Conservation (phyloP, 352 stramenopile species). For the Blastocystis sp. region DNA sequence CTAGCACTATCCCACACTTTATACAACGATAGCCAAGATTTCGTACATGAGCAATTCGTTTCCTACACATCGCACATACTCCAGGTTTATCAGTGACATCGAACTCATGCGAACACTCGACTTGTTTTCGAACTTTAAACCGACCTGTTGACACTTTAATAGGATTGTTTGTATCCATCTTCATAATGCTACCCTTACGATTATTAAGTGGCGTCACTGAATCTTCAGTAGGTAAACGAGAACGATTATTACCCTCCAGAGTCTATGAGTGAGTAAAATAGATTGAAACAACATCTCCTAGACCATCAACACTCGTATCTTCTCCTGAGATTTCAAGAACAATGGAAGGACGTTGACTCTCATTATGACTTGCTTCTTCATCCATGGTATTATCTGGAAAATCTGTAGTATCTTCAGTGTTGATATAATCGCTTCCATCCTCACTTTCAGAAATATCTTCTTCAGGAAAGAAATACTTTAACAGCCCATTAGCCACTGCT, state of each 20-base stretch:
- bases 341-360: not conserved
- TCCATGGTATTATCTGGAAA: too few relatives aligned
- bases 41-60: not conserved
- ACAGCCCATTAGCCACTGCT: not conserved
- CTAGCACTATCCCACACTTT: constrained; percentile 11
- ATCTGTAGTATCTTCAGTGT: not conserved
- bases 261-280: too few relatives aligned
- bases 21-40: constrained; percentile 37
- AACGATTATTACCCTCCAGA: not conserved
- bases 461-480: constrained; percentile 58
- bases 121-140: not conserved
- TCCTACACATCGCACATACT: constrained; percentile 30
- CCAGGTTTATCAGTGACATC: not conserved
- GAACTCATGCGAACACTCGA: constrained; percentile 11
- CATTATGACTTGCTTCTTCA: too few relatives aligned
- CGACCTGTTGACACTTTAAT: not conserved
- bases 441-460: not conserved
- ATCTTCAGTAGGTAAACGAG: not conserved
- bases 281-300: not conserved
- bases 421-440: not conserved
- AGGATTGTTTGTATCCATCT: too few relatives aligned
- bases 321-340: not conserved
- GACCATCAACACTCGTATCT: not conserved
- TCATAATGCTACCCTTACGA: not conserved
- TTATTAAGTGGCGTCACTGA: not conserved